A percentile compares a stretch with the other conserved stretches of the same genome.
phyloP scores from a whole-genome alignment of 768 basidiomycete species.

The Russula griseocarnosa region DNA sequence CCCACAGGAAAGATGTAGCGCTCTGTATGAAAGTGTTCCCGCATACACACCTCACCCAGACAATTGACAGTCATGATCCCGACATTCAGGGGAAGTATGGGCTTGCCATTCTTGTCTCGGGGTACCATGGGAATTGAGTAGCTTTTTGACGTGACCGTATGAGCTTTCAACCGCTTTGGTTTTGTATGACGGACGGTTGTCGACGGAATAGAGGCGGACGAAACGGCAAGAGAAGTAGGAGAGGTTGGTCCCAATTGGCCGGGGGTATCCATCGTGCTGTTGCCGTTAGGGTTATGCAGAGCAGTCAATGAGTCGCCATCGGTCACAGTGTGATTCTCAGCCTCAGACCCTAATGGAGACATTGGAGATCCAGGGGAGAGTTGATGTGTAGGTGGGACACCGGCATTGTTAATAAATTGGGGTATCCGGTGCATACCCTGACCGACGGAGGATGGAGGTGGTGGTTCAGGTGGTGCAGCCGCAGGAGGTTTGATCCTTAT shows the following conservation, averaged over 20 bases:
- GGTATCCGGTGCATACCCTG: slow-evolving; percentile 24
- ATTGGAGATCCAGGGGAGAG: slow-evolving; percentile 28
- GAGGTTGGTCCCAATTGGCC: slow-evolving; percentile 34
- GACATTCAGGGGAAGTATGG: slow-evolving; percentile 73
- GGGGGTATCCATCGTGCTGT: slow-evolving; percentile 8
- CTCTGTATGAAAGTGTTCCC: slow-evolving; percentile 84
- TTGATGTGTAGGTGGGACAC: slow-evolving; percentile 21
- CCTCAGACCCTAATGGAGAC: slow-evolving; percentile 28
- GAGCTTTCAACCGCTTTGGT: slow-evolving; percentile 74
- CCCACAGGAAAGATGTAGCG: slow-evolving; percentile 87
- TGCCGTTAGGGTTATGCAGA: slow-evolving; percentile 24
- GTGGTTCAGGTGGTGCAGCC: slow-evolving; percentile 30
- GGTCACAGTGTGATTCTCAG: slow-evolving; percentile 16
- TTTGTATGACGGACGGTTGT: slow-evolving; percentile 50
- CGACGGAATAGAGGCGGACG: slow-evolving; percentile 33
- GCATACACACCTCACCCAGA: slow-evolving; percentile 73
- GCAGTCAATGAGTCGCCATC: slow-evolving; percentile 15
- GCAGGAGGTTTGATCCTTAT: slow-evolving; percentile 48
- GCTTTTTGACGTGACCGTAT: slow-evolving; percentile 73
- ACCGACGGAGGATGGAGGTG: slow-evolving; percentile 26
- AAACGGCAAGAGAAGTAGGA: slow-evolving; percentile 36
- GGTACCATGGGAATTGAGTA: slow-evolving; percentile 77
- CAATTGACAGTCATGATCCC: slow-evolving; percentile 82
- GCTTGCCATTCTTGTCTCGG: slow-evolving; percentile 63
- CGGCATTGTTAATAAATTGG: slow-evolving; percentile 26